phyloP scores from a whole-genome alignment of 352 stramenopile species.

The Aphanomyces euteiches region DNA sequence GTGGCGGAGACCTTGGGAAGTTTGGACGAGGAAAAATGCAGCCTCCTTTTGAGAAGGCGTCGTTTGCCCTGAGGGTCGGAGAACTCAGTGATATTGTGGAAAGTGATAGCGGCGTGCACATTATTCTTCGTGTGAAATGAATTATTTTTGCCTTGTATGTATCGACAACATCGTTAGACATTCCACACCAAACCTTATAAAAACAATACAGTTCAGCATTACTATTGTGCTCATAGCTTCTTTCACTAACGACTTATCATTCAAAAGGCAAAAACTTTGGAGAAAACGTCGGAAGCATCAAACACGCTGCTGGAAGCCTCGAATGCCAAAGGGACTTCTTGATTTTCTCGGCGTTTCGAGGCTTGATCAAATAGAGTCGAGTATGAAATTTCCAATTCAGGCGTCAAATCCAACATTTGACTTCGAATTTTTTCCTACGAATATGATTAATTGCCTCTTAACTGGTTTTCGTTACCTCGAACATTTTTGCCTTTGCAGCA shows the following conservation, averaged over 20 bases:
- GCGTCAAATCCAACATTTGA: constrained; percentile 69
- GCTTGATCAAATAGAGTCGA: constrained; percentile 74
- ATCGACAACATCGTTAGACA: too few species aligned
- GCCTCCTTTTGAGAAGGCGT: constrained; percentile 86
- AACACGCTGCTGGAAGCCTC: constrained; percentile 61
- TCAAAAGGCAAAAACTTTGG: constrained; percentile 73
- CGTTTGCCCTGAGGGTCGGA: constrained; percentile 89
- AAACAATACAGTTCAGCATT: too few species aligned
- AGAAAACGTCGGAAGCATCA: constrained; percentile 52
- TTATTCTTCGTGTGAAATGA: constrained; percentile 92
- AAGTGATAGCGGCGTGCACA: constrained; percentile 95
- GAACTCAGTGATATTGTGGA: constrained; percentile 94
- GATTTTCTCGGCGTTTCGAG: constrained; percentile 81
- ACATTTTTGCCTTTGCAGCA: constrained; percentile 84
- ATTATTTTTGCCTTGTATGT: not conserved
- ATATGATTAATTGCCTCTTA: not conserved
- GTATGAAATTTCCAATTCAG: constrained; percentile 74
- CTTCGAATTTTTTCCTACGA: constrained; percentile 58
- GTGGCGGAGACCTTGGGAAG: constrained; percentile 83
- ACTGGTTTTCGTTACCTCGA: constrained; percentile 45
- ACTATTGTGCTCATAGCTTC: not conserved
- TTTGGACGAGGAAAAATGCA: constrained; percentile 92
- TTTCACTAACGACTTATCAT: constrained; percentile 23
- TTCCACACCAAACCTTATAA: too few species aligned
- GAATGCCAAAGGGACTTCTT: constrained; percentile 67